phyloP scores from a whole-genome alignment of 768 basidiomycete species.

The Artomyces pyxidatus region DNA sequence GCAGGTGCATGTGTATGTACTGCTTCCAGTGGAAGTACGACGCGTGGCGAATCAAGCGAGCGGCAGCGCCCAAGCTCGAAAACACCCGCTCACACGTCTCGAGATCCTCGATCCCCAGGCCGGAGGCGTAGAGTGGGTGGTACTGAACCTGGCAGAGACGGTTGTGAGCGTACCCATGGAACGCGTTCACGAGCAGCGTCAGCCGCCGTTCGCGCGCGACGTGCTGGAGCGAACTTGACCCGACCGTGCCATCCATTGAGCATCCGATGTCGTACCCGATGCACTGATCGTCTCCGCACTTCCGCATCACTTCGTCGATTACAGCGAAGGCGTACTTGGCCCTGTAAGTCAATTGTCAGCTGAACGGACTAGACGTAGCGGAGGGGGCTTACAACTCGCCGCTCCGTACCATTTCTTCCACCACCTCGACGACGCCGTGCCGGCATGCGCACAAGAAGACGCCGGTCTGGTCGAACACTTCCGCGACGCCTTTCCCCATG shows the following conservation, averaged over 20 bases:
- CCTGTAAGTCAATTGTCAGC: neutral
- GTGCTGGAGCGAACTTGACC: neutral
- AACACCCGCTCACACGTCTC: neutral
- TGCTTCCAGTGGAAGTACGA: neutral
- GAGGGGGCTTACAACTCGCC: neutral
- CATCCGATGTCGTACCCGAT: slow-evolving; percentile 2
- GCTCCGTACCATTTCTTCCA: neutral
- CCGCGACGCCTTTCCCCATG: neutral
- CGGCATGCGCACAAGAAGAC: neutral
- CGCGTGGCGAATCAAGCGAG: neutral
- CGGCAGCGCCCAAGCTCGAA: neutral
- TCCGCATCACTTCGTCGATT: neutral
- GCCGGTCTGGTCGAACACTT: neutral
- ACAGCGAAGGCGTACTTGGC: neutral
- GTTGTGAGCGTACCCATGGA: neutral
- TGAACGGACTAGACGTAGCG: neutral
- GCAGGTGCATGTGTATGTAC: neutral
- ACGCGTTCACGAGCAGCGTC: neutral
- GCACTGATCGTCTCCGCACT: neutral
- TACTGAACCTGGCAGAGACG: neutral
- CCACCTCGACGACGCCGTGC: neutral
- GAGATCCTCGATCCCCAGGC: slow-evolving; percentile 1
- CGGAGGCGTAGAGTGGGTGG: neutral
- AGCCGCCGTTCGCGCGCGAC: neutral
- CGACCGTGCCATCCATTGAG: neutral